Percentiles rank a stretch among this genome's conserved stretches.
phyloP scores from a whole-genome alignment of 192 early-diverging fungal genomes.

The Pecoramyces ruminantium region DNA sequence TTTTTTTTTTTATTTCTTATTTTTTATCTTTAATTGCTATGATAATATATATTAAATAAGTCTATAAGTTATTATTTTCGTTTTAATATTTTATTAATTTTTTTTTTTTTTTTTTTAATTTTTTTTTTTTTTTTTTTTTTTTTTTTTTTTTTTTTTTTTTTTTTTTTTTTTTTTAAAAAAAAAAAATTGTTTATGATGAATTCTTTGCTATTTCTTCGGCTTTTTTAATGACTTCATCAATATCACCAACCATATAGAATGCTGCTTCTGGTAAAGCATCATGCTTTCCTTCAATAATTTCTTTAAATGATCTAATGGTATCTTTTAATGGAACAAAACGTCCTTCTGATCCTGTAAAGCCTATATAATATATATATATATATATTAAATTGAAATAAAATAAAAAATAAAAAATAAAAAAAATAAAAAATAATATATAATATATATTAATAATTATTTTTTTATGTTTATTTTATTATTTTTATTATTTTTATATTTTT shows the following conservation, averaged over 20 bases:
- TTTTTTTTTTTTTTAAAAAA: neutral
- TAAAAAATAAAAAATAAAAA: constrained; percentile 5
- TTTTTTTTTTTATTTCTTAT: no score
- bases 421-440: neutral
- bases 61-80: no score
- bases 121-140: neutral
- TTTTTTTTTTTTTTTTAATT: neutral
- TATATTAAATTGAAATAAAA: no score
- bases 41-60: no score
- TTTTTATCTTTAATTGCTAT: no score
- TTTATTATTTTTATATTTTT: no score
- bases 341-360: neutral
- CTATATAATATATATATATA: no score
- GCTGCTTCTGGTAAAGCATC: constrained; percentile 84
- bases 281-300: constrained; percentile 94
- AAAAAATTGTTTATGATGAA: neutral
- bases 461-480: no score
- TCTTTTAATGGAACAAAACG: constrained; percentile 30
- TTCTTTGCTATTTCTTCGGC: constrained; percentile 65
- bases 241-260: constrained; percentile 97
- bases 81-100: no score
- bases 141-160: neutral
- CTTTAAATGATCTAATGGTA: constrained; percentile 93
- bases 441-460: no score
- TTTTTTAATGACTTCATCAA: constrained; percentile 83